Percentiles rank a stretch among this genome's conserved stretches.
Evolutionary conservation across 179 eudicot species (phyloP).

Genomic region (Silene noctiflora): DNA sequence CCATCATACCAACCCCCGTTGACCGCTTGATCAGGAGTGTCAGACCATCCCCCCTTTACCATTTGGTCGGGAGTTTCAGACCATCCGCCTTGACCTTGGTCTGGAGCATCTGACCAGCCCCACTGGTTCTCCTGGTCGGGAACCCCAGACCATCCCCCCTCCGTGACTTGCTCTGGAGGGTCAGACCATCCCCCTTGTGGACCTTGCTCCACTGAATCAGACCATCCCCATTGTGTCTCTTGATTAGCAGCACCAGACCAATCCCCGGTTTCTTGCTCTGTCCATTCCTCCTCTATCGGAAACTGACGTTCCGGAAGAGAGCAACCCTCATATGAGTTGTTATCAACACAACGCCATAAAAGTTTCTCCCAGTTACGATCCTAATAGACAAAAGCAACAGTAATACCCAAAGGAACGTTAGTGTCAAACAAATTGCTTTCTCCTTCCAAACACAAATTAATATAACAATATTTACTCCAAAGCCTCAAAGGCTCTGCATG

Average conservation of each 20-base stretch:
- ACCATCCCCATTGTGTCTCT: constrained; percentile 3
- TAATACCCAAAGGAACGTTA: background rate
- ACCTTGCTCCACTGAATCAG: constrained; percentile 8
- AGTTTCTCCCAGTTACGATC: constrained; percentile 54
- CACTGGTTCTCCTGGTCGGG: constrained; percentile 13
- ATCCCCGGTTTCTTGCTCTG: background rate
- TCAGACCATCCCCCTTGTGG: constrained; percentile 5
- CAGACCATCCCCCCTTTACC: background rate
- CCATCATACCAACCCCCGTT: background rate
- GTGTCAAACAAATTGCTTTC: background rate
- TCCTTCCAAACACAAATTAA: background rate
- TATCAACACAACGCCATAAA: constrained; percentile 55
- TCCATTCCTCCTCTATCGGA: constrained; percentile 22
- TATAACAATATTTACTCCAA: background rate
- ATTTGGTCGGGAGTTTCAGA: background rate
- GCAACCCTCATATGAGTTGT: constrained; percentile 55
- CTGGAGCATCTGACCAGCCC: constrained; percentile 1
- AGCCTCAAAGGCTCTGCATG: background rate
- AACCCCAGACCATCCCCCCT: constrained; percentile 2
- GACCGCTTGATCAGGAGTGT: background rate
- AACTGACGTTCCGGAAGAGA: constrained; percentile 48
- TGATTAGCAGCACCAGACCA: constrained; percentile 15
- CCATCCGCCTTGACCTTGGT: constrained; percentile 1
- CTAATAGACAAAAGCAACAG: constrained; percentile 32
- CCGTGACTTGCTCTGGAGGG: constrained; percentile 10